phyloP scores from a whole-genome alignment of 805 yeast genomes.

The Cyberlindnera xylosilytica region DNA sequence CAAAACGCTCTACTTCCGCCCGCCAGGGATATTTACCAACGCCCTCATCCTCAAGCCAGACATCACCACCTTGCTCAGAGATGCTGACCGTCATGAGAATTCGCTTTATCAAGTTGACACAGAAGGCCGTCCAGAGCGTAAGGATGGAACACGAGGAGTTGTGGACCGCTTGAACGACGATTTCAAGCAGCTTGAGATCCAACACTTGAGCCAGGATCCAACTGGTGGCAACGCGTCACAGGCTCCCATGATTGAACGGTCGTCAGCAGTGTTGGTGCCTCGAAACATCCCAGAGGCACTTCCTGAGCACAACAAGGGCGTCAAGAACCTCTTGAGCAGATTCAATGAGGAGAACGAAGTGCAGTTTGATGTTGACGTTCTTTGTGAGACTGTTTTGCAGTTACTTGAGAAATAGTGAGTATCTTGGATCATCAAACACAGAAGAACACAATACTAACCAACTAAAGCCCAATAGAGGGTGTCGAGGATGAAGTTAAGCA shows the following conservation, averaged over 20 bases:
- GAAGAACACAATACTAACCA: constrained; percentile 3
- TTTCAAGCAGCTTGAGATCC: constrained; percentile 30
- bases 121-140: constrained; percentile 39
- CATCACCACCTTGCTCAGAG: constrained; percentile 56
- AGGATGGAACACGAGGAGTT: constrained; percentile 46
- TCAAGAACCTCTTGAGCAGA: constrained; percentile 30
- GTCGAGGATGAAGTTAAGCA: constrained; percentile 29
- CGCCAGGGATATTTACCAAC: constrained; percentile 64
- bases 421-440: background rate
- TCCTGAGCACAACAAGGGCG: constrained; percentile 25
- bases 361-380: constrained; percentile 37
- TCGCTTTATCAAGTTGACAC: constrained; percentile 44
- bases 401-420: constrained; percentile 29
- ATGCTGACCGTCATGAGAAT: constrained; percentile 51
- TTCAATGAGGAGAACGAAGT: constrained; percentile 32
- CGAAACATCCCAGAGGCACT: constrained; percentile 13
- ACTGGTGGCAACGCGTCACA: background rate
- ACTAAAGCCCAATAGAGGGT: constrained; percentile 33
- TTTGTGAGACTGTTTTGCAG: constrained; percentile 42
- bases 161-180: constrained; percentile 35
- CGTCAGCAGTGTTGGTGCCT: constrained; percentile 25
- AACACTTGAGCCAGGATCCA: constrained; percentile 17
- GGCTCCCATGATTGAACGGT: constrained; percentile 6
- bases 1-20: constrained; percentile 41
- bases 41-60: constrained; percentile 51